A percentile compares a stretch with the other conserved stretches of the same genome.
Conservation (phyloP, 345 rosid species). For the Melastoma malabathricum region DNA sequence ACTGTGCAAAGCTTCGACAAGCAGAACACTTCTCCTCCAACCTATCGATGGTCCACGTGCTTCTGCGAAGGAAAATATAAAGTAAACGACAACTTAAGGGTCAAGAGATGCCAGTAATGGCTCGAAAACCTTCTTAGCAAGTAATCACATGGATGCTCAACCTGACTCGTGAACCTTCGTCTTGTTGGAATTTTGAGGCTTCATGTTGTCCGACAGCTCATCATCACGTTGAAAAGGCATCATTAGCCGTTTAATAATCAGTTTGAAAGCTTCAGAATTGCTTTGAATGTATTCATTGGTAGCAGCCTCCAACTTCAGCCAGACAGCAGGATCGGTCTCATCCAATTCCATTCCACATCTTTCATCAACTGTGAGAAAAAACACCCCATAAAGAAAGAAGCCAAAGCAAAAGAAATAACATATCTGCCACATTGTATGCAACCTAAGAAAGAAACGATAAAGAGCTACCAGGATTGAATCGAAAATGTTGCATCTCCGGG, state of each 20-base stretch:
- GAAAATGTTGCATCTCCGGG: slow-evolving; percentile 81
- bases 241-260: slow-evolving; percentile 57
- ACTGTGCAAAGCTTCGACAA: slow-evolving; percentile 85
- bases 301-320: slow-evolving; percentile 86
- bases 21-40: slow-evolving; percentile 90
- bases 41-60: slow-evolving; percentile 67
- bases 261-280: slow-evolving; percentile 58
- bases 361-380: slow-evolving; percentile 57
- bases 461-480: slow-evolving; percentile 75
- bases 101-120: slow-evolving; percentile 21
- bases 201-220: slow-evolving; percentile 45
- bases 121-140: slow-evolving; percentile 6
- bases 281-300: slow-evolving; percentile 62
- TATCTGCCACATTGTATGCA: no score
- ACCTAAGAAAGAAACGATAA: neutral
- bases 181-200: slow-evolving; percentile 47
- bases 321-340: slow-evolving; percentile 95
- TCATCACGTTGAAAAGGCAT: slow-evolving; percentile 74
- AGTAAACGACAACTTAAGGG: slow-evolving; percentile 12
- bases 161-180: slow-evolving; percentile 31
- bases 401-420: no score
- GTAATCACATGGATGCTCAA: slow-evolving; percentile 19
- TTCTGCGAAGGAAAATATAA: slow-evolving; percentile 17
- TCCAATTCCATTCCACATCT: slow-evolving; percentile 97
- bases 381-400: slow-evolving; percentile 21